phyloP scores from a whole-genome alignment of 805 yeast species.

The Saccharomyces jurei region DNA sequence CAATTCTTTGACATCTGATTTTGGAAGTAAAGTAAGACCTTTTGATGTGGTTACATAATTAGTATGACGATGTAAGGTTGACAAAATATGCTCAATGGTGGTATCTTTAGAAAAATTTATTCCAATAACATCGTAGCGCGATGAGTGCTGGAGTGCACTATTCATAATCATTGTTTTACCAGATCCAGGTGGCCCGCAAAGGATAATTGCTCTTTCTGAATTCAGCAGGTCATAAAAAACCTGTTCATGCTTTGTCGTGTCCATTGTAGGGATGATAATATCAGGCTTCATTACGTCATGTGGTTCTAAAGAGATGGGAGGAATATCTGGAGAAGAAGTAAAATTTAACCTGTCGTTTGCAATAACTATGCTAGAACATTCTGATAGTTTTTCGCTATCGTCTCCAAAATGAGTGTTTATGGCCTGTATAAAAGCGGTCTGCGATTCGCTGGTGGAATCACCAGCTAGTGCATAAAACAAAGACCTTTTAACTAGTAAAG shows the following conservation, averaged over 20 bases:
- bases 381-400: neutral
- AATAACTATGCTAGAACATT: constrained; percentile 18
- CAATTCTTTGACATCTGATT: constrained; percentile 54
- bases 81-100: constrained; percentile 49
- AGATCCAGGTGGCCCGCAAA: constrained; percentile 96
- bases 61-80: constrained; percentile 67
- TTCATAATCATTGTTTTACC: constrained; percentile 91
- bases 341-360: constrained; percentile 41
- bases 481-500: neutral
- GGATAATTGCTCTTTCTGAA: constrained; percentile 51
- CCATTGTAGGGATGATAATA: constrained; percentile 68
- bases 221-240: constrained; percentile 49
- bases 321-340: constrained; percentile 35
- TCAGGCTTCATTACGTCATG: constrained; percentile 54
- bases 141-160: constrained; percentile 52
- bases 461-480: neutral
- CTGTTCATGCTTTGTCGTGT: constrained; percentile 61
- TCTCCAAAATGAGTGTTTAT: neutral
- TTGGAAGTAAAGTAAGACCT: constrained; percentile 54
- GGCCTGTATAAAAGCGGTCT: neutral
- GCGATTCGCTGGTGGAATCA: neutral
- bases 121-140: constrained; percentile 52
- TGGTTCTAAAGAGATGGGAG: constrained; percentile 42
- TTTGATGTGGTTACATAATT: constrained; percentile 42
- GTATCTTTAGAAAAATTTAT: constrained; percentile 82